phyloP scores from a whole-genome alignment of 345 rosid genomes.

The Boechera stricta region DNA sequence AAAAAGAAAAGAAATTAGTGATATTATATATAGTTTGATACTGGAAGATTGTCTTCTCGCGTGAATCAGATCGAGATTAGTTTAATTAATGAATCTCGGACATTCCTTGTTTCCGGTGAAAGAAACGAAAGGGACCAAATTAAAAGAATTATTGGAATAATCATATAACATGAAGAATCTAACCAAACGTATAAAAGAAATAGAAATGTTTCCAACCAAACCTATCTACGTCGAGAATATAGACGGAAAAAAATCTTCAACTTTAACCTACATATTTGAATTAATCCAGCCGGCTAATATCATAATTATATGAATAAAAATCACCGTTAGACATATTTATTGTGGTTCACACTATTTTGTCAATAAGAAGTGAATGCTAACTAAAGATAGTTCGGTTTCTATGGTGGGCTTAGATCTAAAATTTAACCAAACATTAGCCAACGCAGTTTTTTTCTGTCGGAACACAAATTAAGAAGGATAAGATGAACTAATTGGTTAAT shows the following conservation, averaged over 20 bases:
- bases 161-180: conserved; percentile 8
- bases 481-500: neutral
- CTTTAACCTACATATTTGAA: conserved; percentile 4
- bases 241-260: conserved; percentile 6
- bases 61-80: conserved; percentile 36
- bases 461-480: conserved; percentile 1
- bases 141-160: neutral
- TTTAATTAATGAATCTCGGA: conserved; percentile 32
- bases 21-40: neutral
- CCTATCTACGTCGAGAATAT: conserved; percentile 14
- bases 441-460: neutral
- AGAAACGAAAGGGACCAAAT: conserved; percentile 22
- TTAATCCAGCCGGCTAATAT: neutral
- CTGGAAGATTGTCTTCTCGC: conserved; percentile 29
- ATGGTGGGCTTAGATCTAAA: neutral
- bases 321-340: neutral
- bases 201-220: conserved; percentile 18
- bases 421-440: neutral
- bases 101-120: conserved; percentile 38
- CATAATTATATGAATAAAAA: neutral
- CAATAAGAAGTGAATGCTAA: conserved; percentile 14
- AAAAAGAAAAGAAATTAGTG: too few species aligned
- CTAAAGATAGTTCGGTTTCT: conserved; percentile 12
- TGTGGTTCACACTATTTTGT: neutral
- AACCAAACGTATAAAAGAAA: conserved; percentile 29